Percentiles rank a stretch among this genome's conserved stretches.
Conservation (phyloP, 352 stramenopile species). For the Chrysophaeum taylorii region DNA sequence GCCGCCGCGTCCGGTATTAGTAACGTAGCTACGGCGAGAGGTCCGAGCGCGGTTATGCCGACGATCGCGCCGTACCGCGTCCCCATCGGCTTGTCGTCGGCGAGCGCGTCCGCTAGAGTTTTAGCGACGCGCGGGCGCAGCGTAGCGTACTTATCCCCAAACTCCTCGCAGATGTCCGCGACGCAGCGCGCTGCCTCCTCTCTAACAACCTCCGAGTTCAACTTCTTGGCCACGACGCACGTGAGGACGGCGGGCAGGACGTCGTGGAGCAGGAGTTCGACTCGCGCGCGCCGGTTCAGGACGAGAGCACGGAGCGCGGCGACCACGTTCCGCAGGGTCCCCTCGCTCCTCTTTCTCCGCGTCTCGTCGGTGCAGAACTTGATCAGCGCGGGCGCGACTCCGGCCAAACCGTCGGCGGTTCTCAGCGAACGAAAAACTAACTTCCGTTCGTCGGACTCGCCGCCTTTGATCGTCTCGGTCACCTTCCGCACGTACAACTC, state of each 20-base stretch:
- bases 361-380: not conserved
- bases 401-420: not conserved
- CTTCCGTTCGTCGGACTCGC: not conserved
- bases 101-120: not conserved
- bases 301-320: not conserved
- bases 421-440: not conserved
- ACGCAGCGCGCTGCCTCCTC: not conserved
- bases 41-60: not conserved
- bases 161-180: not conserved
- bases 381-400: not conserved
- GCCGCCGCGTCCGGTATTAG: not conserved
- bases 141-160: not conserved
- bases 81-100: not conserved
- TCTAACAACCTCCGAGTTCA: not conserved
- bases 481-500: slow-evolving; percentile 6
- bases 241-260: not conserved
- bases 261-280: slow-evolving; percentile 2
- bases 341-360: not conserved
- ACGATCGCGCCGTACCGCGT: not conserved
- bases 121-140: not conserved
- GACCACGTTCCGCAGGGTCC: not conserved
- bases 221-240: slow-evolving; percentile 1
- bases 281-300: not conserved
- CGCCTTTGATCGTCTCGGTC: not conserved
- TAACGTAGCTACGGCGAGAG: not conserved